Evolutionary conservation across 73 alveolate species (phyloP).

Genomic region (Stentor coeruleus): DNA sequence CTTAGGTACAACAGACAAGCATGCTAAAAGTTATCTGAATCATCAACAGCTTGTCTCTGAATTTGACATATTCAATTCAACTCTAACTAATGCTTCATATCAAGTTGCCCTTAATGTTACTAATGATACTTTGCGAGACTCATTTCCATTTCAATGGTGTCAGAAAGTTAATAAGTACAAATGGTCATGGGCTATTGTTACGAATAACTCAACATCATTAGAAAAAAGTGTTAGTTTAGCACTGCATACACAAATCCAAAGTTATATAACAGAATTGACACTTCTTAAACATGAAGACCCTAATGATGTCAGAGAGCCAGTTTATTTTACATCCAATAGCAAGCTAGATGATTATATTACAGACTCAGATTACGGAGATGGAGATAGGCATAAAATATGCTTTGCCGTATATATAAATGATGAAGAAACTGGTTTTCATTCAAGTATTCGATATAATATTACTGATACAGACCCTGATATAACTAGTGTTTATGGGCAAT

Average conservation of each 20-base stretch:
- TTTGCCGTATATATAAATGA: neutral
- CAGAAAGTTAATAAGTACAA: neutral
- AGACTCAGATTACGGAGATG: conserved; percentile 1
- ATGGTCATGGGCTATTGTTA: conserved; percentile 13
- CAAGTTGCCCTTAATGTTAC: neutral
- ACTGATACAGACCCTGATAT: neutral
- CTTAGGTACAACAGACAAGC: neutral
- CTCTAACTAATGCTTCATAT: neutral
- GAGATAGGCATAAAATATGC: conserved; percentile 2
- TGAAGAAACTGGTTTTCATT: neutral
- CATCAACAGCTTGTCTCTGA: neutral
- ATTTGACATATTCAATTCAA: too few species aligned
- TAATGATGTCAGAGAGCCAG: neutral
- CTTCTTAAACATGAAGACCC: neutral
- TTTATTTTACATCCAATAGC: neutral
- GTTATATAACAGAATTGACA: neutral
- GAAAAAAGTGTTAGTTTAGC: neutral
- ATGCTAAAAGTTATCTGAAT: neutral
- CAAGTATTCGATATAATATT: neutral
- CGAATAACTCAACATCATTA: neutral
- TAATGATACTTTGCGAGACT: neutral
- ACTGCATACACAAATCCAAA: neutral
- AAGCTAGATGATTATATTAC: neutral
- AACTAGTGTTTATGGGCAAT: neutral
- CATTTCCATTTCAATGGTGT: neutral